Base-by-base conservation (phyloP, 1,284 basidiomycete species). In the Papiliotrema nemorosa region DNA sequence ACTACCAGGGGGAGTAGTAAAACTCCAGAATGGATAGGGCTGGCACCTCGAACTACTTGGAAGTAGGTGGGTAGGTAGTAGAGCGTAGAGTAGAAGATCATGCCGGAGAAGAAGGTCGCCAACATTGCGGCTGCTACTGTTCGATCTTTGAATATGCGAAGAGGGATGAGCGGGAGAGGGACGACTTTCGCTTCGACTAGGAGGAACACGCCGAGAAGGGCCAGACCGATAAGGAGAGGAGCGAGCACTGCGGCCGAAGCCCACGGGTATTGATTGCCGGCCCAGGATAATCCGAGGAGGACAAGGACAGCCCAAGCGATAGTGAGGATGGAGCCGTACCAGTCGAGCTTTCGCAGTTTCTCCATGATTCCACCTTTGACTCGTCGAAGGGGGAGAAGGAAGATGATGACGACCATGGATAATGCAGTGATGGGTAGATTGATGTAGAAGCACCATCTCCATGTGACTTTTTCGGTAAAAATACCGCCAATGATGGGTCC, bases 231-330 rank as follows among this genome's bases (percentile, higher is more conserved):
- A 40, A 81, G 70, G 2, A 88, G 70, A 0, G 84, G 81, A 1
- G 78, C 84, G 18, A 87, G 71, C 13, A 87, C 82, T 0, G 81
- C 73, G 0, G 82, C 78, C 0, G 84, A 86, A 6, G 69, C 74
- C 84, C 85, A 86, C 3, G 84, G 79, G 58, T 85, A 85, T 2
- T 81, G 82, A 0, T 83, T 78, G 2, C 85, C 85, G 22, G 84
- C 85, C 86, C 86, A 88, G 33, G 86, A 86, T 18, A 88, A 77
- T 0, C 85, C 84, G 13, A 88, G 75, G 37, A 87, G 78, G 20
- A 88, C 67, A 5, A 86, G 73, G 5, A 81, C 76, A 31, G 83
- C 83, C n/a, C 80, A 84, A 1, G 75, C 75, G 7, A 87, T 77
- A 0, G 82, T 83, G 18, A 87, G 69, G 1, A 77, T 50, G 0